Evolutionary conservation across 2,329 filamentous ascomycete species (phyloP).

Genomic region (Colletotrichum trifolii): DNA sequence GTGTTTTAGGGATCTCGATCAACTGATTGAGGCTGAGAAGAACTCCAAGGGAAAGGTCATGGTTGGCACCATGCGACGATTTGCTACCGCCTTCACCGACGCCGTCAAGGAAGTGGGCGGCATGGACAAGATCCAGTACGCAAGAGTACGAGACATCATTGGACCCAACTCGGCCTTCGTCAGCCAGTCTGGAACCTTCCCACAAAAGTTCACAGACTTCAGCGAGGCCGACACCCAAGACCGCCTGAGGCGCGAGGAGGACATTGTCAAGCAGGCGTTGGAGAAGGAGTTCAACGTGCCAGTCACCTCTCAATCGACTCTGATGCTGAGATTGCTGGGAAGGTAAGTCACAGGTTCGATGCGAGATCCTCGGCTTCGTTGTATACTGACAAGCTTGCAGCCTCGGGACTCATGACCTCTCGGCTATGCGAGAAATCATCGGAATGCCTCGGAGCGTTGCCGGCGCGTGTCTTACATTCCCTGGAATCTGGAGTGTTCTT

Average conservation of each 20-base stretch:
- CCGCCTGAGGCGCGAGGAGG: conserved; percentile 36
- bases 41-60: conserved; percentile 58
- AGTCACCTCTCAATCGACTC: conserved; percentile 40
- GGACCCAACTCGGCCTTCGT: conserved; percentile 65
- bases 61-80: conserved; percentile 71
- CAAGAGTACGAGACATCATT: conserved; percentile 56
- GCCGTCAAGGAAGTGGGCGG: conserved; percentile 64
- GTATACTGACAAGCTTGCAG: conserved; percentile 10
- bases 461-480: conserved; percentile 48
- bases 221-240: conserved; percentile 41
- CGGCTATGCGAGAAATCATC: conserved; percentile 61
- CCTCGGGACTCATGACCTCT: conserved; percentile 63
- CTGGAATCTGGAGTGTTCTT: conserved; percentile 50
- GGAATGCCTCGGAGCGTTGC: conserved; percentile 52
- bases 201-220: conserved; percentile 55
- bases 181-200: conserved; percentile 59
- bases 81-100: conserved; percentile 65
- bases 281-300: conserved; percentile 45
- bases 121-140: conserved; percentile 66
- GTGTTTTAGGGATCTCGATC: conserved; percentile 55
- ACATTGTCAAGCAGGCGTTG: conserved; percentile 46
- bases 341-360: conserved; percentile 35
- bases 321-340: conserved; percentile 42
- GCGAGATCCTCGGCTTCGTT: no score
- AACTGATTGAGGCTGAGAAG: conserved; percentile 61